Percentiles rank a stretch among this genome's conserved stretches.
phyloP scores from a whole-genome alignment of 192 early-diverging fungal species.

The Entomortierella chlamydospora region DNA sequence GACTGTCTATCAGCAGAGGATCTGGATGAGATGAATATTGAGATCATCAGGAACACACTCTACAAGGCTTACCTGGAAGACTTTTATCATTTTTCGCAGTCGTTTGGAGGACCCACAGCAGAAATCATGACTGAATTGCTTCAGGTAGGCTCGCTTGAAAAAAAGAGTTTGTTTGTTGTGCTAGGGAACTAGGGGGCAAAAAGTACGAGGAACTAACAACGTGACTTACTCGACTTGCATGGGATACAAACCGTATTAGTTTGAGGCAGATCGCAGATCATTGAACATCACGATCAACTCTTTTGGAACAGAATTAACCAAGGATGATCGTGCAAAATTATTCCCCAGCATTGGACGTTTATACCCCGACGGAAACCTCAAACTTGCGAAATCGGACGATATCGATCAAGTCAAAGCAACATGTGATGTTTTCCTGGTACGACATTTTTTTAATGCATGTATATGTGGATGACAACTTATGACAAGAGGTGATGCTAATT shows the following conservation, averaged over 20 bases:
- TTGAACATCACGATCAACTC: conserved; percentile 75
- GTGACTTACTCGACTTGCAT: too few species aligned
- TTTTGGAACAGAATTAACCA: conserved; percentile 85
- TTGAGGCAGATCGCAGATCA: conserved; percentile 98
- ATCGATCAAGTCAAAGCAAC: conserved; percentile 91
- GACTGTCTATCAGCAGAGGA: conserved; percentile 97
- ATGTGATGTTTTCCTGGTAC: conserved; percentile 78
- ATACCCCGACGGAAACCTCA: conserved; percentile 90
- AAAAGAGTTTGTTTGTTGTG: too few species aligned
- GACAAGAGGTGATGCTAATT: too few species aligned
- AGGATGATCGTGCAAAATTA: conserved; percentile 95
- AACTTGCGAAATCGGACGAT: conserved; percentile 91
- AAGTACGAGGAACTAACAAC: too few species aligned
- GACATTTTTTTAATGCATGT: too few species aligned
- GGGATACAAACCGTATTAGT: conserved; percentile 60
- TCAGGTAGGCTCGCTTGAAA: conserved; percentile 60
- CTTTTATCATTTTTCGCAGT: conserved; percentile 86
- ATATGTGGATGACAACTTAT: too few species aligned
- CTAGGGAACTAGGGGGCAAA: too few species aligned
- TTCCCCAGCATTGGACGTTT: conserved; percentile 92
- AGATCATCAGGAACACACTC: conserved; percentile 99
- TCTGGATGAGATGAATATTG: conserved; percentile 99
- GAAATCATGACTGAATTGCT: conserved; percentile 96
- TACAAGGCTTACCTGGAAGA: conserved; percentile 99
- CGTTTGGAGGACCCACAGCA: conserved; percentile 86